These are phyloP conservation scores for Sporobolomyces pararoseus DNA, from an alignment of 768 basidiomycete genomes.

Conservation along the genomic window DNA sequence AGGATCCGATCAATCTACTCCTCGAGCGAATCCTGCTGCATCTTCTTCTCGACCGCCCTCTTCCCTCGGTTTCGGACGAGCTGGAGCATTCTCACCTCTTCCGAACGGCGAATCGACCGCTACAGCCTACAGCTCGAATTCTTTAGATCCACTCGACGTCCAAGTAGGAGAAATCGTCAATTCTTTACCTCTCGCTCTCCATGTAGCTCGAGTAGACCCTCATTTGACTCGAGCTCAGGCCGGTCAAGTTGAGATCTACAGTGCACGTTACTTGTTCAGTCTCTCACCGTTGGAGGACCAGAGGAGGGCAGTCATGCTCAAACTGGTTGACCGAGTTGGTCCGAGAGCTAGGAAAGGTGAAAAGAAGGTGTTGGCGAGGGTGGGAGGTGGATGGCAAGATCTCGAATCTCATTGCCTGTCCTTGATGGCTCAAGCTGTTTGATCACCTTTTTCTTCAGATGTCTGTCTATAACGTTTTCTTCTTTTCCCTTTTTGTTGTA, in stretches of 20 bases:
- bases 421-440: constrained; percentile 7
- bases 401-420: constrained; percentile 16
- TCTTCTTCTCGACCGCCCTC: neutral
- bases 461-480: too few species aligned
- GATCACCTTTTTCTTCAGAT: too few species aligned
- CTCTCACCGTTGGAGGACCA: neutral
- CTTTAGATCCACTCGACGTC: constrained; percentile 73
- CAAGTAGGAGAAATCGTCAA: constrained; percentile 75
- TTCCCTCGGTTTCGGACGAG: constrained; percentile 7
- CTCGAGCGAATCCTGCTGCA: neutral
- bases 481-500: too few species aligned
- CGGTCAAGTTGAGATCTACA: constrained; percentile 66
- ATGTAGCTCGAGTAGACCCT: constrained; percentile 73
- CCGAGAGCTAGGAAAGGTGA: constrained; percentile 53
- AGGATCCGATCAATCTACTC: neutral
- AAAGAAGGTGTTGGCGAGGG: constrained; percentile 87
- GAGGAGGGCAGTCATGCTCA: constrained; percentile 69
- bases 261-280: constrained; percentile 72
- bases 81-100: constrained; percentile 3
- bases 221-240: constrained; percentile 59
- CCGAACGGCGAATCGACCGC: constrained; percentile 5
- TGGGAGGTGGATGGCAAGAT: constrained; percentile 58
- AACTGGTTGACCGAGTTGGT: constrained; percentile 72
- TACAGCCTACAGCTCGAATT: constrained; percentile 50
- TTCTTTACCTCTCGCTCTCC: constrained; percentile 63